A percentile compares a stretch with the other conserved stretches of the same genome.
phyloP scores from a whole-genome alignment of 2,329 filamentous ascomycete genomes.

The Alternaria dauci region DNA sequence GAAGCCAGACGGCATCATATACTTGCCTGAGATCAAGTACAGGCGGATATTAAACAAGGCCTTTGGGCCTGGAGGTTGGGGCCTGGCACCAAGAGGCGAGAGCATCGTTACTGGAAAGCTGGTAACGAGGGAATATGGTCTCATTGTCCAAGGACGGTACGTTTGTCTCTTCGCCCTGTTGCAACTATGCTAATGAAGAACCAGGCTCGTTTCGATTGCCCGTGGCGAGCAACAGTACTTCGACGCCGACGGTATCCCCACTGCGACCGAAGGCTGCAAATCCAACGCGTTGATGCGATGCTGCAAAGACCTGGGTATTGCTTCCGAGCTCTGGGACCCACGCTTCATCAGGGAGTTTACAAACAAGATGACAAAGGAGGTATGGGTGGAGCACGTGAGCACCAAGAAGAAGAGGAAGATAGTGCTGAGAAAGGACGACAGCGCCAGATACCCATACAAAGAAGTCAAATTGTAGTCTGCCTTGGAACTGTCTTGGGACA shows the following conservation, averaged over 20 bases:
- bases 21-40: constrained; percentile 98
- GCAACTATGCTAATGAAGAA: neutral
- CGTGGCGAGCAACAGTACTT: constrained; percentile 97
- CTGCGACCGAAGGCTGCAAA: constrained; percentile 95
- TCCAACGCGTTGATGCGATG: constrained; percentile 97
- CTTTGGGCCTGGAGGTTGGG: constrained; percentile 96
- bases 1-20: constrained; percentile 96
- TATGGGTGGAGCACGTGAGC: constrained; percentile 85
- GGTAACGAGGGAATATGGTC: constrained; percentile 89
- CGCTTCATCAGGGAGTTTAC: constrained; percentile 86
- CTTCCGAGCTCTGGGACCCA: constrained; percentile 96
- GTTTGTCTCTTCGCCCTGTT: constrained; percentile 37
- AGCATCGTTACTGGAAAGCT: constrained; percentile 82
- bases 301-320: constrained; percentile 96
- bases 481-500: neutral
- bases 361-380: constrained; percentile 75
- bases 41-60: constrained; percentile 85
- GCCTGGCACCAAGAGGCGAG: constrained; percentile 85
- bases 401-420: constrained; percentile 92
- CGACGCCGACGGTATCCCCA: constrained; percentile 85
- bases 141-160: constrained; percentile 87
- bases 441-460: constrained; percentile 71
- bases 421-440: constrained; percentile 84
- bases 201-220: constrained; percentile 88
- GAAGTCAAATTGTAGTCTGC: constrained; percentile 49